Evolutionary conservation across 106 monocot genomes (phyloP).

Genomic region (Allium fistulosum): DNA sequence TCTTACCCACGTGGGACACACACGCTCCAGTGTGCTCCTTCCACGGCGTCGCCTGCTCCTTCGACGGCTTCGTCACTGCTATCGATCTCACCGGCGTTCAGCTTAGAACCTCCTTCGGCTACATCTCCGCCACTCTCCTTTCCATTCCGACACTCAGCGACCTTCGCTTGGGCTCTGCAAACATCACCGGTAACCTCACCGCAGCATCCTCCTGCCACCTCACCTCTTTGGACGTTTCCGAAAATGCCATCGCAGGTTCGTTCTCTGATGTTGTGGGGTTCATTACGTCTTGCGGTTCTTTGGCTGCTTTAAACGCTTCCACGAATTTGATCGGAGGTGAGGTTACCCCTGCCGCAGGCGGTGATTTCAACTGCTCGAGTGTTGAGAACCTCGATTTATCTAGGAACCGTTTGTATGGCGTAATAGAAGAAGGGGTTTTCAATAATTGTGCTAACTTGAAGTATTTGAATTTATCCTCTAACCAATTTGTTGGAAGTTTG

Average conservation of each 20-base stretch:
- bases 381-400: conserved; percentile 62
- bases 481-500: conserved; percentile 50
- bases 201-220: conserved; percentile 23
- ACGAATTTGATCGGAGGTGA: conserved; percentile 4
- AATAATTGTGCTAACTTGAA: conserved; percentile 20
- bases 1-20: conserved; percentile 37
- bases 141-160: conserved; percentile 26
- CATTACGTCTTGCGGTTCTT: conserved; percentile 7
- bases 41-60: conserved; percentile 44
- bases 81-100: conserved; percentile 25
- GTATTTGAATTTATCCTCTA: conserved; percentile 49
- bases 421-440: conserved; percentile 19
- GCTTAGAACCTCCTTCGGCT: conserved; percentile 35
- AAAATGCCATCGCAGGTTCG: conserved; percentile 18
- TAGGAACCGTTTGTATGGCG: conserved; percentile 40
- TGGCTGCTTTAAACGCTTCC: conserved; percentile 21
- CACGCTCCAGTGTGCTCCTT: conserved; percentile 36
- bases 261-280: conserved; percentile 31
- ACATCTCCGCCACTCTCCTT: conserved; percentile 36
- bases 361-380: not conserved
- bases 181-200: conserved; percentile 37
- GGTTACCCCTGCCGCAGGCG: conserved; percentile 3
- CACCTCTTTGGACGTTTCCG: conserved; percentile 43
- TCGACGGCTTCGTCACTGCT: conserved; percentile 18
- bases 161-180: conserved; percentile 34